A percentile compares a stretch with the other conserved stretches of the same genome.
These are phyloP conservation scores for Microsporum ferrugineum DNA, from an alignment of 2,329 filamentous ascomycete species.

Conservation along the genomic window DNA sequence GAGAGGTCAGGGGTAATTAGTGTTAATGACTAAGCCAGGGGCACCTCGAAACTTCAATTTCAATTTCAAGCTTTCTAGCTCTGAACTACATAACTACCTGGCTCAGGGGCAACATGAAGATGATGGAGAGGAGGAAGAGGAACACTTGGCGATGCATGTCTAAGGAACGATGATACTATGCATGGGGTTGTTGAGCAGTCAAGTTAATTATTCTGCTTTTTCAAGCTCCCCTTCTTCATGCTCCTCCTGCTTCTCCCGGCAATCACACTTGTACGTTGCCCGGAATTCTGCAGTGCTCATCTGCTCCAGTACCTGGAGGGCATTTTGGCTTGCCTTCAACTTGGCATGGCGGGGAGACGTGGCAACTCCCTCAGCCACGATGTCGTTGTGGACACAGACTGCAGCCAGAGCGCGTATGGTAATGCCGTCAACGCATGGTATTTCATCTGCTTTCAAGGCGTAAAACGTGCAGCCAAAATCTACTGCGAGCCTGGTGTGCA, in stretches of 20 bases:
- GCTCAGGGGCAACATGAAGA: not conserved
- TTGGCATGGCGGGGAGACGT: slow-evolving; percentile 64
- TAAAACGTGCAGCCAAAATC: slow-evolving; percentile 56
- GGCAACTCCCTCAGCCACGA: slow-evolving; percentile 51
- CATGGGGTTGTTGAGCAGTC: not conserved
- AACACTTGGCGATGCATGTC: not conserved
- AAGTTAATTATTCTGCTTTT: not conserved
- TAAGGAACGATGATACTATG: not conserved
- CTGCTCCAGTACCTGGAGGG: slow-evolving; percentile 36
- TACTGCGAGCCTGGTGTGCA: slow-evolving; percentile 52
- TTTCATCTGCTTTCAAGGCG: slow-evolving; percentile 36
- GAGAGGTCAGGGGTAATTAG: slow-evolving; percentile 3
- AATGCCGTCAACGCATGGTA: slow-evolving; percentile 37
- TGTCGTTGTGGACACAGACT: slow-evolving; percentile 61
- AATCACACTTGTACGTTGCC: slow-evolving; percentile 52
- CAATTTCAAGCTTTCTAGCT: not conserved
- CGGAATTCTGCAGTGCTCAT: slow-evolving; percentile 49
- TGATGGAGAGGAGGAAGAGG: not conserved
- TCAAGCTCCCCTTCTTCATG: not conserved
- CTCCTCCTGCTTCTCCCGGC: slow-evolving; percentile 24
- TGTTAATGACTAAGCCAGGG: not conserved
- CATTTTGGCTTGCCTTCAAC: slow-evolving; percentile 38
- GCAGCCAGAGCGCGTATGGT: slow-evolving; percentile 50
- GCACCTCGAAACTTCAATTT: not conserved
- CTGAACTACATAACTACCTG: too few species aligned